Evolutionary conservation across 345 rosid species (phyloP).

Genomic region (Raphanus sativus): DNA sequence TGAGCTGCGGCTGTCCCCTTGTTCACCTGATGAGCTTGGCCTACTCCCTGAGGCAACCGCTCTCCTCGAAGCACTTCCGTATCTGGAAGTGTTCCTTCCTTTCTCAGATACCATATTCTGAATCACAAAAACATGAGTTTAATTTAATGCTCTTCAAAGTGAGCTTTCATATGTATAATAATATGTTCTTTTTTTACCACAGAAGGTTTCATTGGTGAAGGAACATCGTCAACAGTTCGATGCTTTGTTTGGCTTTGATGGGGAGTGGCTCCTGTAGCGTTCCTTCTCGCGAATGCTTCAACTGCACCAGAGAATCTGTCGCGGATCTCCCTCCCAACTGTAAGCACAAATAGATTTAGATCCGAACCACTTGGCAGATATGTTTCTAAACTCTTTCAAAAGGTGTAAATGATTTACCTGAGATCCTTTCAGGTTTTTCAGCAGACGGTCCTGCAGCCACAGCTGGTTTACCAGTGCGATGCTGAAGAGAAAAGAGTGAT

Average conservation of each 20-base stretch:
- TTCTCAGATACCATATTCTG: constrained; percentile 60
- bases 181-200: constrained; percentile 30
- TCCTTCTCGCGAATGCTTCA: constrained; percentile 71
- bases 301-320: constrained; percentile 76
- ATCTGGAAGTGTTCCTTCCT: constrained; percentile 57
- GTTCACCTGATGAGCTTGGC: constrained; percentile 79
- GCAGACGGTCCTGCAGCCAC: constrained; percentile 53
- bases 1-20: constrained; percentile 49
- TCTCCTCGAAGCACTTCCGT: constrained; percentile 78
- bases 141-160: neutral
- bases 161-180: neutral
- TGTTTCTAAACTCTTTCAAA: neutral
- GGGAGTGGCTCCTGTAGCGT: constrained; percentile 47
- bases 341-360: neutral
- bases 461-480: constrained; percentile 53
- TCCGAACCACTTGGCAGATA: neutral
- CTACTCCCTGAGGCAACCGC: constrained; percentile 58
- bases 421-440: constrained; percentile 60
- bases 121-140: neutral
- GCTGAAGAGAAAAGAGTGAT: constrained; percentile 33
- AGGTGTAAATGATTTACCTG: constrained; percentile 41
- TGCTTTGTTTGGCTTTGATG: constrained; percentile 52
- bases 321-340: constrained; percentile 67
- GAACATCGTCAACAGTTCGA: constrained; percentile 52
- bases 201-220: constrained; percentile 56